Evolutionary conservation across 1,139 yeast genomes (phyloP), one percentile per base, ranked within the genome.

Genomic region (Candida pseudocylindracea): DNA sequence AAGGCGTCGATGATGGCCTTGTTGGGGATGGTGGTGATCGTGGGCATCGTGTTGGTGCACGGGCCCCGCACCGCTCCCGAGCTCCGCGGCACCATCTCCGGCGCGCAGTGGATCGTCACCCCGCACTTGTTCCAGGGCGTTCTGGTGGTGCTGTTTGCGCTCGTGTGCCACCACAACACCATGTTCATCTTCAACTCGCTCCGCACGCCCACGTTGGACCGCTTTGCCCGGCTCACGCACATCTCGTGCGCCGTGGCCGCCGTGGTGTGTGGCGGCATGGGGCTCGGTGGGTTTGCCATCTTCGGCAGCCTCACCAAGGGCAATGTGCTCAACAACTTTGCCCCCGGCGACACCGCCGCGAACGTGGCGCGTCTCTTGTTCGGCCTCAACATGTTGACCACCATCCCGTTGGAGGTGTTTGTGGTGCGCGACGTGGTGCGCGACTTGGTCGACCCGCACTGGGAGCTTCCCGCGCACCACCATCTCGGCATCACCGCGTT

Each of bases 151-250:
- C 81, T 94, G 0, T 85, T 85, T 55, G 92, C 96, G 6, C 64
- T 85, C 42, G 96, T 85, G 3, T 85, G 96, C 46, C 96, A 85
- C 45, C 96, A 85, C 49, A 85, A 85, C 46, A 80, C 95, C 1
- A 68, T 85, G 30, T 74, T 83, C 44, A 85, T 85, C 31, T 85
- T 74, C 53, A 81, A 80, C 45, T 80, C 94, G 0, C 62, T 85
- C 45, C 65, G 64, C 39, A 67, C 67, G 27, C 88, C 93, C 4
- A 72, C 92, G 2, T 50, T 80, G 43, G 72, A 69, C 38, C 61
- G 85, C 39, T 85, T 85, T 46, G 63, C 76, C 31, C 61, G 56
- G 30, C 65, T 85, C 28, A 83, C 94, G 1, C 96, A 85, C 46
- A 64, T 79, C 39, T 79, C 92, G 8, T 80, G 93, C 35, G 61